Base-by-base conservation (phyloP, 2,329 filamentous ascomycete species). In the Myriangium duriaei region DNA sequence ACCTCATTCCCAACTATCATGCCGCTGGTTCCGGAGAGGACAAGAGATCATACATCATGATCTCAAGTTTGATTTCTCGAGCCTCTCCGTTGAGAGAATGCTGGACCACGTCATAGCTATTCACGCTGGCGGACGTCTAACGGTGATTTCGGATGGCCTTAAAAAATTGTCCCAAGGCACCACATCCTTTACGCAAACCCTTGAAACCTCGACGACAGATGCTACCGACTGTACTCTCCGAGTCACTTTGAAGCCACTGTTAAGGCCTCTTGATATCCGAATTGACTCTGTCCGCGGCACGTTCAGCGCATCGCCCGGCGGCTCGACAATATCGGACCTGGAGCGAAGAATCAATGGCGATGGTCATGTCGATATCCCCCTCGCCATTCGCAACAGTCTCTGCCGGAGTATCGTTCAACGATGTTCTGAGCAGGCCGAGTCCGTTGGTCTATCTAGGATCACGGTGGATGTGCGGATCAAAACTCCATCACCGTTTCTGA, bases 11-110 rank as follows among this genome's bases (percentile, higher is more conserved):
- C 51, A 51, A 11, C 45, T 91, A 32, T 68, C 64, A 2, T 61
- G 79, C 28, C 78, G 84, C 46, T 98, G 91, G 88, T 86, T 92
- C 57, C 76, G 83, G 41, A 79, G 88, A 51, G 79, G 78, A 45
- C 78, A 80, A 49, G 81, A 88, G 54, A 74, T 86, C 29, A 70
- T 72, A 44, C 73, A 80, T 40, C 62, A 66, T n/a, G 61, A 74
- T n/a, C 68, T 95, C 17, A 55, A 68, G 2, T 67, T 94, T 21
- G 72, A 92, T 51, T 63, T 71, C 32, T 63, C 72, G 30, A 63
- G 70, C 10, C 67, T 96, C 14, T 91, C 81, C 2, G 70, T 82
- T 34, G 84, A 94, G 53, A 55, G 63, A 4, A 71, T 94, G 3
- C 60, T 98, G 30, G 79, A 79, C 49, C 69, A 71, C 21, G 75